These are phyloP conservation scores for Candida railenensis DNA, from an alignment of 805 yeast genomes.

Conservation along the genomic window DNA sequence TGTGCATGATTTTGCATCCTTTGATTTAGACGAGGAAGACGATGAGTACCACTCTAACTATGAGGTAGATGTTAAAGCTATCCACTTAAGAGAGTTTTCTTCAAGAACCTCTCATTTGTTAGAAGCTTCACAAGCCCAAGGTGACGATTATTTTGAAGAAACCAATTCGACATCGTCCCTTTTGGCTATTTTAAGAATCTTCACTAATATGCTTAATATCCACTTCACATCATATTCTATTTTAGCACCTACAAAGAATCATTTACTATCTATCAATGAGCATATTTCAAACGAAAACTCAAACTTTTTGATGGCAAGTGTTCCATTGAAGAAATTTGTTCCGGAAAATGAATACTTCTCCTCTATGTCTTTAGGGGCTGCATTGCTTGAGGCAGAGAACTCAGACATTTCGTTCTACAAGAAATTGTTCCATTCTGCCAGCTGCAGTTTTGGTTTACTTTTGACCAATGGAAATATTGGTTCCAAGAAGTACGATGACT, in stretches of 20 bases:
- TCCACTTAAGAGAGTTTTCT: constrained; percentile 58
- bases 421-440: constrained; percentile 24
- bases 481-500: constrained; percentile 4
- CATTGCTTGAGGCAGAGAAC: constrained; percentile 13
- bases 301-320: constrained; percentile 26
- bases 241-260: constrained; percentile 30
- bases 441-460: constrained; percentile 33
- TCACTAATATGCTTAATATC: constrained; percentile 30
- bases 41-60: constrained; percentile 8
- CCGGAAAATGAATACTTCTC: constrained; percentile 3
- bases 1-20: constrained; percentile 22
- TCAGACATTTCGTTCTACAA: constrained; percentile 22
- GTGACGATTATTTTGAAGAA: constrained; percentile 21
- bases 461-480: constrained; percentile 15
- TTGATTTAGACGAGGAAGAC: constrained; percentile 13
- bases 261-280: constrained; percentile 29
- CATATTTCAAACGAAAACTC: constrained; percentile 22
- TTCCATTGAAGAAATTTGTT: constrained; percentile 10
- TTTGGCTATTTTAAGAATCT: constrained; percentile 32
- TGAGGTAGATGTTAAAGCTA: constrained; percentile 41
- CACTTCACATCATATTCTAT: constrained; percentile 27
- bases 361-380: constrained; percentile 5
- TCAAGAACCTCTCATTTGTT: constrained; percentile 69
- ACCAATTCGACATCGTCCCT: constrained; percentile 23
- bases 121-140: constrained; percentile 52